Base-by-base conservation (phyloP, 768 basidiomycete genomes). In the Coprinopsis sp. region DNA sequence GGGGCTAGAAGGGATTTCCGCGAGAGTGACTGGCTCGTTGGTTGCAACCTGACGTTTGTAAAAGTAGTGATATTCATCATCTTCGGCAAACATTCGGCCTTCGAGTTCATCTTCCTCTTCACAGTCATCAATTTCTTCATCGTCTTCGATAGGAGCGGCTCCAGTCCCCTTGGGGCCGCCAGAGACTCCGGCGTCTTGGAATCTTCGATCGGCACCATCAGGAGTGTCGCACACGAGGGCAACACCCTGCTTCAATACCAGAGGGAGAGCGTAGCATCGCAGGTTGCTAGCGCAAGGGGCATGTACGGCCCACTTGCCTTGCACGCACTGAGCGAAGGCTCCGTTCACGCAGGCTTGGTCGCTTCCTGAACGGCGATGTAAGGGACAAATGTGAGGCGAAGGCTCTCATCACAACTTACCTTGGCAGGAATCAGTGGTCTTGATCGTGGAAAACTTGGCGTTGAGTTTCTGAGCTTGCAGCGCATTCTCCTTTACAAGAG, bases 381-480 rank as follows among this genome's bases (percentile, higher is more conserved):
- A 43, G 33, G 47, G 12, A 41, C 2, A 22, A 38, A 6, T 22
- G 16, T 11, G 23, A 7, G 30, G 8, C 13, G 23, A 7, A 18
- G 33, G 54, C 33, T 22, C 11, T 27, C 21, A 12, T n/a, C 11
- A 31, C 23, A 14, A 61, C 68, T 24, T 38, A 76, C 74, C 64
- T 31, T 65, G 61, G 61, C 83, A 85, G 1, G 74, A 31, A 52
- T 79, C 73, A 10, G 58, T 63, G 1, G 62, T 53, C 11, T 64
- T 70, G 46, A 83, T 50, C 2, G 62, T 53, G 24, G 66, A 59
- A 59, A 81, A 84, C 46, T 77, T 60, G 14, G 59, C 55, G 48
- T 80, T 80, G 24, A 74, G 63, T 36, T 69, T 64, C 53, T 76
- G 77, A 10, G 78, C 78, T 31, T 70, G 69, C 16, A 76, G 57